Percentiles rank a stretch among this genome's conserved stretches.
phyloP scores from a whole-genome alignment of 495 filamentous ascomycete genomes.

The Paragyromitra xinjiangensis region DNA sequence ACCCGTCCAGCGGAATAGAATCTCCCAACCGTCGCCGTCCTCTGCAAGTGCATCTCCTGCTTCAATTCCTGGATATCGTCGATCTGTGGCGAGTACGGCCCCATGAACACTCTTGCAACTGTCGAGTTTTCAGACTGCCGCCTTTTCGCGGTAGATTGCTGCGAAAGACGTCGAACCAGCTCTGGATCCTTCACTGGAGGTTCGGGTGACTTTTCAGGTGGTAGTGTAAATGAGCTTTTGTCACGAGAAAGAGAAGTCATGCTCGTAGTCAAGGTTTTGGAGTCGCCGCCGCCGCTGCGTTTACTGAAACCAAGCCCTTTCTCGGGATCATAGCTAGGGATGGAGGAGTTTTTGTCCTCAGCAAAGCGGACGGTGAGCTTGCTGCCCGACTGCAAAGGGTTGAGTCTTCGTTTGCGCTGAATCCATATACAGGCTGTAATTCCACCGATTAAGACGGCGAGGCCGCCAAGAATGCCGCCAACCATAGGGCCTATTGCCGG shows the following conservation, averaged over 20 bases:
- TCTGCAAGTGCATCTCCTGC: conserved; percentile 30
- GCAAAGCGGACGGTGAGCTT: conserved; percentile 42
- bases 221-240: background rate
- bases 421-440: conserved; percentile 25
- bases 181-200: conserved; percentile 27
- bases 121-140: conserved; percentile 50
- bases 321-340: conserved; percentile 33
- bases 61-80: conserved; percentile 40
- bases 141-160: conserved; percentile 3
- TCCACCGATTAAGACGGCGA: conserved; percentile 34
- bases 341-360: conserved; percentile 8
- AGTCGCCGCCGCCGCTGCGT: background rate
- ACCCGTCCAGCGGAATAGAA: conserved; percentile 49
- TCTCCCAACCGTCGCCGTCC: conserved; percentile 51
- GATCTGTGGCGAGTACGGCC: conserved; percentile 42
- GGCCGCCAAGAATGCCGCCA: conserved; percentile 53
- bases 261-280: conserved; percentile 1
- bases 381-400: conserved; percentile 11
- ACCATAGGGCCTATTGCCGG: conserved; percentile 51
- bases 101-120: conserved; percentile 48
- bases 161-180: conserved; percentile 10
- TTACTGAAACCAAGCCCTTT: conserved; percentile 25
- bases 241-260: conserved; percentile 28
- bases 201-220: background rate
- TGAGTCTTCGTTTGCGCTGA: conserved; percentile 25